Percentiles rank a stretch among this genome's conserved stretches.
Conservation (phyloP, 352 stramenopile species). For the Globisporangium barbulae region DNA sequence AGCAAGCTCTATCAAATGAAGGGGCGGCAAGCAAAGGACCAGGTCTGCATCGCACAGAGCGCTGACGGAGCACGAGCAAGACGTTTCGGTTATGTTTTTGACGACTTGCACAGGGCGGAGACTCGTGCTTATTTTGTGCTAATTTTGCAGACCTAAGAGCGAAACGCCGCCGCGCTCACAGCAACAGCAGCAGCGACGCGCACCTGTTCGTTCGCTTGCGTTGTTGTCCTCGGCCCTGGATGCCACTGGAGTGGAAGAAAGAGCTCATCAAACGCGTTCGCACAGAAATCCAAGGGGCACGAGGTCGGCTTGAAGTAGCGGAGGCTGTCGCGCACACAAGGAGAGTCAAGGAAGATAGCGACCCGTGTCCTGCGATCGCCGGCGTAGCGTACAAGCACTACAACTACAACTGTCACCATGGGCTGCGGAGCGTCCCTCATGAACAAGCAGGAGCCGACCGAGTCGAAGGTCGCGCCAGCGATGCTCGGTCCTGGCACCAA, state of each 20-base stretch:
- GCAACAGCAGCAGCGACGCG: background rate
- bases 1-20: background rate
- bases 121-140: background rate
- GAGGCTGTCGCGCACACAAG: background rate
- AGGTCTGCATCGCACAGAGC: background rate
- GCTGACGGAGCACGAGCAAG: background rate
- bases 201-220: background rate
- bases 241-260: background rate
- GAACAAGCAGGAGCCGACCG: constrained; percentile 35
- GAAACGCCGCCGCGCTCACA: constrained; percentile 5
- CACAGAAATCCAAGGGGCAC: background rate
- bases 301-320: background rate
- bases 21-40: background rate
- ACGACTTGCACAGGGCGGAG: background rate
- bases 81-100: constrained; percentile 11
- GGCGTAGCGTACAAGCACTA: background rate
- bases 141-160: background rate
- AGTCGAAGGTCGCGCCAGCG: constrained; percentile 41
- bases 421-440: constrained; percentile 67
- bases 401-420: constrained; percentile 26
- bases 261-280: background rate
- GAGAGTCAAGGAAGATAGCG: background rate
- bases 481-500: constrained; percentile 27
- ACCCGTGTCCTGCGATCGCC: background rate
- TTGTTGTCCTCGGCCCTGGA: background rate